A percentile compares a stretch with the other conserved stretches of the same genome.
phyloP scores from a whole-genome alignment of 768 basidiomycete genomes.

The Termitomyces sp. region DNA sequence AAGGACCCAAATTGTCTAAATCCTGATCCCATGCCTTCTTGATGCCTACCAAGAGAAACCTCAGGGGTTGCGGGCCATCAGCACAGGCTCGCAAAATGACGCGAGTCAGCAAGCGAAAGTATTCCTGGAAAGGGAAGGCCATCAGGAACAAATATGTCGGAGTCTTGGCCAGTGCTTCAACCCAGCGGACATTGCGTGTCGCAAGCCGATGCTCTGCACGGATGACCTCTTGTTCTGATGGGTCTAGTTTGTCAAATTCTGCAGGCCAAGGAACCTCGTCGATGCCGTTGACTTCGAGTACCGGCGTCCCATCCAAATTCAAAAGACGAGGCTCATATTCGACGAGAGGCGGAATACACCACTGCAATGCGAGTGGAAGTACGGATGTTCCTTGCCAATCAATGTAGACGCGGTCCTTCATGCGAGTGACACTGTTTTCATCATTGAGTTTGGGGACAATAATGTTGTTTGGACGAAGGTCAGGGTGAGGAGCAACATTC shows the following conservation, averaged over 20 bases:
- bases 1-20: too few species aligned
- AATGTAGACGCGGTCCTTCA: not conserved
- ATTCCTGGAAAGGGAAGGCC: too few species aligned
- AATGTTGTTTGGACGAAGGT: not conserved
- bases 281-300: not conserved
- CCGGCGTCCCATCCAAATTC: not conserved
- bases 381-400: not conserved
- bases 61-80: too few species aligned
- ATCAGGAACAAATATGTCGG: too few species aligned
- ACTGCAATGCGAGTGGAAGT: not conserved
- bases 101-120: too few species aligned
- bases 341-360: not conserved
- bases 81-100: too few species aligned
- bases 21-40: too few species aligned
- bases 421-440: not conserved
- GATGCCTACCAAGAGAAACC: too few species aligned
- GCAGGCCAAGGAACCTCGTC: not conserved
- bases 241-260: not conserved
- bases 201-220: not conserved
- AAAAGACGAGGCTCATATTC: not conserved
- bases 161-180: not conserved
- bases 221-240: not conserved
- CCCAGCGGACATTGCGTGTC: not conserved
- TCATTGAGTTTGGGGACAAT: not conserved
- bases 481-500: not conserved